These are phyloP conservation scores for Lipomyces orientalis DNA, from an alignment of 805 yeast species.

Conservation along the genomic window DNA sequence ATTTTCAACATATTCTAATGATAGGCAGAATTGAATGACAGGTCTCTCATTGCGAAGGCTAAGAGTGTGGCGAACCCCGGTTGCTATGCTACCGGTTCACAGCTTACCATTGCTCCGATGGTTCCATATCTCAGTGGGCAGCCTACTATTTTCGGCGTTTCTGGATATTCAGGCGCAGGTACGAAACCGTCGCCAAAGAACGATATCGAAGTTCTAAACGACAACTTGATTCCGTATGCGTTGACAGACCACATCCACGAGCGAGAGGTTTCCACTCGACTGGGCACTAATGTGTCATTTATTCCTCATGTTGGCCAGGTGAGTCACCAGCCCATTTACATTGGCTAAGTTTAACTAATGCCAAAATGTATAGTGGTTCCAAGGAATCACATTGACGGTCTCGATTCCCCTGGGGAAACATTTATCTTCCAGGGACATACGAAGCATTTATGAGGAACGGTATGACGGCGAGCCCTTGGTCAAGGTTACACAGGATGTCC, in stretches of 20 bases:
- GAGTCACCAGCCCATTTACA: not conserved
- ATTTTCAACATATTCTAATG: not conserved
- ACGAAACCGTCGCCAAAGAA: conserved; percentile 98
- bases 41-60: conserved; percentile 70
- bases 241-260: conserved; percentile 97
- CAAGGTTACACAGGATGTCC: conserved; percentile 88
- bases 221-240: conserved; percentile 93
- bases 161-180: conserved; percentile 99
- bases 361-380: conserved; percentile 74
- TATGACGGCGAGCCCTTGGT: conserved; percentile 87
- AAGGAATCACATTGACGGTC: conserved; percentile 93
- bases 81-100: conserved; percentile 99
- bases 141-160: conserved; percentile 91
- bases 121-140: conserved; percentile 64
- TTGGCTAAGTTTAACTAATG: not conserved
- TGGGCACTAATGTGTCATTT: conserved; percentile 82
- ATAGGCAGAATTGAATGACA: conserved; percentile 66
- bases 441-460: conserved; percentile 84
- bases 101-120: conserved; percentile 87
- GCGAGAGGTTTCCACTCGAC: conserved; percentile 81
- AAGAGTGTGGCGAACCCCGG: conserved; percentile 94
- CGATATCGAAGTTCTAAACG: conserved; percentile 71
- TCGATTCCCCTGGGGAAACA: conserved; percentile 75
- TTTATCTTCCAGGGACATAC: conserved; percentile 78
- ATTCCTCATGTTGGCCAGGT: conserved; percentile 88